These are phyloP conservation scores for Leucoagaricus sp. DNA, from an alignment of 1,284 basidiomycete species.

Conservation along the genomic window DNA sequence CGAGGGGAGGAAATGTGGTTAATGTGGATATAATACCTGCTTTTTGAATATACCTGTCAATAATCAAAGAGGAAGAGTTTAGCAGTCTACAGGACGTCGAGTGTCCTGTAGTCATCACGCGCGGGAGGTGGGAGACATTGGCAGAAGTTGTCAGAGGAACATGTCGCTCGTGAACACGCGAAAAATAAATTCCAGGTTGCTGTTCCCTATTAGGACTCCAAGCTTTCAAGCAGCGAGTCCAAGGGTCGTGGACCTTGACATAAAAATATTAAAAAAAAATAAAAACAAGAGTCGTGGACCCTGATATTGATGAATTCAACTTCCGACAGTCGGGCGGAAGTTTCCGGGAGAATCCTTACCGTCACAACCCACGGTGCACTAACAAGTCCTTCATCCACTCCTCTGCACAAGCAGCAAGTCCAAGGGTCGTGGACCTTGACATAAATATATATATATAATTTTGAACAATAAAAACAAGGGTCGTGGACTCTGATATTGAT, in stretches of 20 bases:
- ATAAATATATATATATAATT: too few relatives aligned
- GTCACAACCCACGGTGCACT: slow-evolving; percentile 1
- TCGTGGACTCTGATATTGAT: not conserved
- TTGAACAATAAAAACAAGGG: not conserved
- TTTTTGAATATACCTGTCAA: too few relatives aligned
- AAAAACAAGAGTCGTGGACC: not conserved
- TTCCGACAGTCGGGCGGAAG: slow-evolving; percentile 8
- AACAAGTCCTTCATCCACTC: slow-evolving; percentile 7
- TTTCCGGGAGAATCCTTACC: slow-evolving; percentile 8
- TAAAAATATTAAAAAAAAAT: too few relatives aligned
- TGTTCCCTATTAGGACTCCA: slow-evolving; percentile 6
- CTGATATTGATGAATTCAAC: not conserved
- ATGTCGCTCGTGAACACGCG: too few relatives aligned
- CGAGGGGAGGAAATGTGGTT: too few relatives aligned
- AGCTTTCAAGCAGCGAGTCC: too few relatives aligned
- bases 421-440: too few relatives aligned
- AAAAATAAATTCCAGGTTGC: not conserved
- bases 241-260: too few relatives aligned
- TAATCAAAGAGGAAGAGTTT: too few relatives aligned
- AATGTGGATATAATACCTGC: too few relatives aligned
- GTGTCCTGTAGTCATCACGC: not conserved
- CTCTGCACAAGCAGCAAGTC: too few relatives aligned
- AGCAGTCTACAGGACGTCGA: not conserved
- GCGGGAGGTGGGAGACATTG: not conserved
- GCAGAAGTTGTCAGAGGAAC: not conserved